Evolutionary conservation across 208 protist genomes (phyloP), one percentile per base, ranked within the genome.

Genomic region (Trypanosoma congolense): DNA sequence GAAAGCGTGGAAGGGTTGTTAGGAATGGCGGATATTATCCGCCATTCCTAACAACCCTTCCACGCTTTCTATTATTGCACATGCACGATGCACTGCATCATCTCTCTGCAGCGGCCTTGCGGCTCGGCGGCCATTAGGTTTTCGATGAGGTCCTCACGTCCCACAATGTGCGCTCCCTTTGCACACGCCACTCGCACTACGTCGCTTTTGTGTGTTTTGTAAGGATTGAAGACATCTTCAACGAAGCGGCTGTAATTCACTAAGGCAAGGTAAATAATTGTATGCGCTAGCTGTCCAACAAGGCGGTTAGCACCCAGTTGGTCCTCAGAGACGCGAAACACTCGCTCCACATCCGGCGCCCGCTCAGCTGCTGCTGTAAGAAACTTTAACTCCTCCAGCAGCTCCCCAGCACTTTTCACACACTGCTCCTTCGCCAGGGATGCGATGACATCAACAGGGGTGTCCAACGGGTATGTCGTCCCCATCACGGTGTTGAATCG

Each of bases 401-500:
- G 57, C 57, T 95, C 82, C 43, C 49, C 61, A 56, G 69, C 68
- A 5, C 74, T 62, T 45, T 93, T 93, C n/a, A 87, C 55, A 2
- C 65, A 73, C 36, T 51, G 65, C 50, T 93, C 77, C 30, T 73
- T 64, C 5, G 80, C 77, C 28, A 96, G 80, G 18, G 87, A 68
- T 42, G 72, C 81, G 19, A 95, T 73, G 3, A 96, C 90, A 71
- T 97, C 92, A 16, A 96, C 78, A 12, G 92, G 92, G 25, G 80
- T 88, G 67, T 92, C 71, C 9, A 89, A 56, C 8, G 92, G 90
- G 60, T 90, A 95, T 38, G 82, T 77, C 0, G 90, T 92, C 2
- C 81, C 77, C 74, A 96, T 89, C 18, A 93, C 76, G 41, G 77
- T 54, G 51, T 97, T 97, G 54, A 90, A 96, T n/a, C 90, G 80